phyloP scores from a whole-genome alignment of 805 yeast genomes.

The Myxozyma udenii region DNA sequence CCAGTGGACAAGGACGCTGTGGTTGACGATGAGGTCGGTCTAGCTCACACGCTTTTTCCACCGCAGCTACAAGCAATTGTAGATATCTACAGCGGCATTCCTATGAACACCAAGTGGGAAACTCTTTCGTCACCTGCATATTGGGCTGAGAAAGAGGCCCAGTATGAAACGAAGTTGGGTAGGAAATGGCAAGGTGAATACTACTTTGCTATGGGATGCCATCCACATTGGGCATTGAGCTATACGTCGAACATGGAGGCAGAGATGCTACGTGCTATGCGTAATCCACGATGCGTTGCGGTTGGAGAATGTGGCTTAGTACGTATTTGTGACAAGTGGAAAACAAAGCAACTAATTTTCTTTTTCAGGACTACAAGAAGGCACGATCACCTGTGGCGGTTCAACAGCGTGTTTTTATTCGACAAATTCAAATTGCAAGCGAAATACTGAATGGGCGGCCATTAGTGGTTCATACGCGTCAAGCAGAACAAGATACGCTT shows the following conservation, averaged over 20 bases:
- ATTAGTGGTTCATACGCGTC: constrained; percentile 24
- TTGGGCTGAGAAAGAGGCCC: constrained; percentile 7
- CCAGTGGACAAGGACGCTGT: not conserved
- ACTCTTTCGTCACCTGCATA: not conserved
- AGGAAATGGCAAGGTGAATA: constrained; percentile 18
- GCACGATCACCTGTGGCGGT: constrained; percentile 12
- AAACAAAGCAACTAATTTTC: not conserved
- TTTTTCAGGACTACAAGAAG: constrained; percentile 21
- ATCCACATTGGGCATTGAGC: constrained; percentile 19
- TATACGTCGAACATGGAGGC: constrained; percentile 11
- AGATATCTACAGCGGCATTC: constrained; percentile 23
- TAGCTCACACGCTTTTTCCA: constrained; percentile 15
- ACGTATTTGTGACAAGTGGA: not conserved
- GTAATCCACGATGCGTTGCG: constrained; percentile 21
- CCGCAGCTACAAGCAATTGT: constrained; percentile 17
- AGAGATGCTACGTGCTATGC: constrained; percentile 18
- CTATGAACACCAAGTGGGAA: constrained; percentile 16
- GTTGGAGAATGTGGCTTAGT: constrained; percentile 27
- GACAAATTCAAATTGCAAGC: constrained; percentile 19
- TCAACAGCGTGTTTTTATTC: constrained; percentile 14
- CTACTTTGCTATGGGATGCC: constrained; percentile 26
- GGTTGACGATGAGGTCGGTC: constrained; percentile 3
- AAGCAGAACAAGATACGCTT: constrained; percentile 23
- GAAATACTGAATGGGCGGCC: constrained; percentile 7
- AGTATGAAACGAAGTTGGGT: not conserved